A percentile compares a stretch with the other conserved stretches of the same genome.
Evolutionary conservation across 2,329 filamentous ascomycete species (phyloP).

Genomic region (Plectosphaerella plurivora): DNA sequence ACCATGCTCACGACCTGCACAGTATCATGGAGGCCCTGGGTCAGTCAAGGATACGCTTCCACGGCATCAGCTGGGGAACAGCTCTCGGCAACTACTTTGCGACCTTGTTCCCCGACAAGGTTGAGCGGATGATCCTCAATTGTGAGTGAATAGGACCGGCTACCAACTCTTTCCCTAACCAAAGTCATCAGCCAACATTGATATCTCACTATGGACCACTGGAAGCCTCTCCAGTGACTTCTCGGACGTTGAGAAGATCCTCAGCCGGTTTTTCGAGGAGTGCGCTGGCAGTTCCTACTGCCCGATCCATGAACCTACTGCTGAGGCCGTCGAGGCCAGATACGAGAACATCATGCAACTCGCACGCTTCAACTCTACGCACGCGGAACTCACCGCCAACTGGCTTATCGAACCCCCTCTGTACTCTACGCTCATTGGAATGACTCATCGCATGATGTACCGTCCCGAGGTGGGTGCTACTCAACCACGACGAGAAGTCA

Average conservation of each 20-base stretch:
- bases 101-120: constrained; percentile 15
- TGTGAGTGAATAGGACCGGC: background rate
- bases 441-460: background rate
- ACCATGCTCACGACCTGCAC: constrained; percentile 41
- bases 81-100: constrained; percentile 14
- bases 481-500: too few species aligned
- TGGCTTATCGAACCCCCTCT: background rate
- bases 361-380: background rate
- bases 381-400: background rate
- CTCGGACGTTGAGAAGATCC: constrained; percentile 46
- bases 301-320: constrained; percentile 23
- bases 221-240: constrained; percentile 39
- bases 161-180: background rate
- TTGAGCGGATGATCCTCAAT: constrained; percentile 15
- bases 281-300: constrained; percentile 49
- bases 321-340: background rate
- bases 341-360: background rate
- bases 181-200: constrained; percentile 29
- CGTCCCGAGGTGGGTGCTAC: background rate
- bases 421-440: background rate
- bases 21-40: constrained; percentile 37
- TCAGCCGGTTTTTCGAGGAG: constrained; percentile 45
- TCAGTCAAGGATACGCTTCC: constrained; percentile 38
- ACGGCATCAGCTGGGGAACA: constrained; percentile 42
- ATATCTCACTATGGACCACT: constrained; percentile 48